Base-by-base conservation (phyloP, 768 basidiomycete species). In the Psilocybe azurescens region DNA sequence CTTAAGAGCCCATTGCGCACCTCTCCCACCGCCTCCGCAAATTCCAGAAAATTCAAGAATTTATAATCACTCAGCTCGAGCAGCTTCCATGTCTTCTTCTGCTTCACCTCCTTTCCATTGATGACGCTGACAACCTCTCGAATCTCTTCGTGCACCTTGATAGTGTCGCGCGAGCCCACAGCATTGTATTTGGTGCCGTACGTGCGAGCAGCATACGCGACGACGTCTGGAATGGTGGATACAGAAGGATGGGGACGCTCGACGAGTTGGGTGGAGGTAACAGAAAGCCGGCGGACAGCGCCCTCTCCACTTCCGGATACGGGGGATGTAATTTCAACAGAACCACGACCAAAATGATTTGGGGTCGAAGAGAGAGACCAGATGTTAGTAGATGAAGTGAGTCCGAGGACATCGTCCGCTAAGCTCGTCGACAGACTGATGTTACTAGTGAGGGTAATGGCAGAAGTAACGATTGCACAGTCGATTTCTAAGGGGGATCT, bases 11-110 rank as follows among this genome's bases (percentile, higher is more conserved):
- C 93, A 24, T 85, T 78, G 0, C 85, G 87, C 41, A 92, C 78
- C 65, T 87, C 83, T 3, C 74, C 72, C 4, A 89, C 81, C 10
- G 76, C 73, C 5, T 83, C 80, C 61, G 84, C 78, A 53, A 94
- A 80, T 65, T 91, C 82, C 59, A 84, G 65, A 74, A 84, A 96
- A 46, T 76, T 83, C 67, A 88, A 71, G 74, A 87, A 95, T 75
- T 91, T 81, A 78, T 88, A 95, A 54, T 88, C 88, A 71, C 87
- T 88, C 49, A 96, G 79, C 74, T 93, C 83, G 72, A 88, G 94
- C 73, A 91, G 94, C 71, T 88, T 90, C 95, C 95, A 97, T 46
- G 80, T 90, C 83, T 95, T 97, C 69, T 72, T 89, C 80, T 95
- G 89, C 13, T 76, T 86, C 39, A 83, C 79, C 71, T 91, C 83